Evolutionary conservation across 441 rosid genomes (phyloP).

Genomic region (Viola pubescens): DNA sequence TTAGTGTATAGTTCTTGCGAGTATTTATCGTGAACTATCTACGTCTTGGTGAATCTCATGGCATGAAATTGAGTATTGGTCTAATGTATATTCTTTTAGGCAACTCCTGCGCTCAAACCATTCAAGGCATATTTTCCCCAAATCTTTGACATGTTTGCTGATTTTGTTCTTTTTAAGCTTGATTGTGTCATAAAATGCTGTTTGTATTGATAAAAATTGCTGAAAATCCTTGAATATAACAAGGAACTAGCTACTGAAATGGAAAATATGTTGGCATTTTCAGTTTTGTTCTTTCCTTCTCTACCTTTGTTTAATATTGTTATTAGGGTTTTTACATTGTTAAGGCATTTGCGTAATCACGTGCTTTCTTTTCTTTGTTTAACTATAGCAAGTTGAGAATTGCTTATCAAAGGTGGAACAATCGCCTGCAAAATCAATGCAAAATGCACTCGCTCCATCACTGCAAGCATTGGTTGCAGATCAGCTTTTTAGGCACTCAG

Average conservation of each 20-base stretch:
- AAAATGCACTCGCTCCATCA: slow-evolving; percentile 62
- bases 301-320: not conserved
- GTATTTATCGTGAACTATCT: too few species aligned
- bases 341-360: not conserved
- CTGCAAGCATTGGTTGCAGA: slow-evolving; percentile 61
- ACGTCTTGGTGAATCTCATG: too few species aligned
- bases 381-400: slow-evolving; percentile 59
- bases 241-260: not conserved
- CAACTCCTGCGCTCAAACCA: too few species aligned
- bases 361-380: slow-evolving; percentile 4
- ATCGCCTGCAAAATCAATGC: slow-evolving; percentile 69
- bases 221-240: not conserved
- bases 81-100: too few species aligned
- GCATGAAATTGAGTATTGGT: too few species aligned
- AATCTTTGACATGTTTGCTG: too few species aligned
- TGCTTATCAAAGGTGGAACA: slow-evolving; percentile 74
- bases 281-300: not conserved
- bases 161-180: too few species aligned
- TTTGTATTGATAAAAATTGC: too few species aligned
- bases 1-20: too few species aligned
- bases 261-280: not conserved
- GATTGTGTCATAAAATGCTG: not conserved
- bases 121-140: too few species aligned
- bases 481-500: slow-evolving; percentile 59
- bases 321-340: not conserved